Base-by-base conservation (phyloP, 2,329 filamentous ascomycete genomes). In the Cordyceps cateniannulata region DNA sequence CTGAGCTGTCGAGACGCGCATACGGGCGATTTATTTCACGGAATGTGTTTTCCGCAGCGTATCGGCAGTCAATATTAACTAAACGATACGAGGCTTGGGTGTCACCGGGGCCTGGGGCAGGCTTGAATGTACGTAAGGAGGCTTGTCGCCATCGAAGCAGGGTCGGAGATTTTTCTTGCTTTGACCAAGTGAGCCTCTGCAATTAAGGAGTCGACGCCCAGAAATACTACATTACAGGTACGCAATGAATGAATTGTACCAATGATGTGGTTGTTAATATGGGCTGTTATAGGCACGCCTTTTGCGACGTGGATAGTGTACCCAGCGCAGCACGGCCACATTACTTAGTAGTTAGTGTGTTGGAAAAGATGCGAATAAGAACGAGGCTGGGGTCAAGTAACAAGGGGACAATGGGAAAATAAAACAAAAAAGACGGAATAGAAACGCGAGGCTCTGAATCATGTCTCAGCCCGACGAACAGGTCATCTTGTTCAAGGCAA, bases 381-480 rank as follows among this genome's bases (percentile, higher is more conserved):
- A 27, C 44, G 22, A 48, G 40, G 25, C 25, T 4, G 16, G 18
- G n/a, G 24, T 1, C 7, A 42, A 27, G 14, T 10, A 47, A 29
- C n/a, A 38, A 5, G 27, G 20, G 20, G 18, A 57, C 38, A 22
- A 25, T 24, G 27, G 25, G 3, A 20, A 49, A 50, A 27, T 27
- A 50, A 50, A 27, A 20, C 8, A 35, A 51, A 50, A 51, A 25
- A 40, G 16, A 18, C 14, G n/a, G n/a, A 53, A 40, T 12, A n/a
- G 40, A 45, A 45, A 55, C 40, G 20, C 20, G 16, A 57, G 27
- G 42, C n/a, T 35, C 38, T 35, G 54, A 25, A 48, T 38, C 44
- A 48, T 57, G 54, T 57, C 54, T 57, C 54, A 57, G 54, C 54
- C 54, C 54, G 35, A 57, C 54, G 29, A 35, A 57, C 54, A 57